Evolutionary conservation across 169 alveolate genomes (phyloP).

Genomic region (Theileria sp.): DNA sequence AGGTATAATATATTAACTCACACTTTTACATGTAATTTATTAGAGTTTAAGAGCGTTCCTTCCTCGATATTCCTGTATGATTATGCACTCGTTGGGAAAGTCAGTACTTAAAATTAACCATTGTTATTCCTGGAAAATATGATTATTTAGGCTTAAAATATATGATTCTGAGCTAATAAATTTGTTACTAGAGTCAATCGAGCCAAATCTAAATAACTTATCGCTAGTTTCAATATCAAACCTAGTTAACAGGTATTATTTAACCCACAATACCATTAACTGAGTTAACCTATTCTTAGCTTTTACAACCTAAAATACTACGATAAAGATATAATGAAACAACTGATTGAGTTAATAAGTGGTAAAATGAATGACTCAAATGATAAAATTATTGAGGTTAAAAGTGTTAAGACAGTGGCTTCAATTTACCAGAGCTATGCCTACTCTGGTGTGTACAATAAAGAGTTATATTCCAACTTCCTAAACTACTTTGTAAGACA

Average conservation of each 20-base stretch:
- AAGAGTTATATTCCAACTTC: constrained; percentile 27
- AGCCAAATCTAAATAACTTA: background rate
- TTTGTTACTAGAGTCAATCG: background rate
- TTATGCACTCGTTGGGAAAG: constrained; percentile 46
- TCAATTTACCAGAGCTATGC: constrained; percentile 45
- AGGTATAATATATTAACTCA: constrained; percentile 3
- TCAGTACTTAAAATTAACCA: background rate
- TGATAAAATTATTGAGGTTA: background rate
- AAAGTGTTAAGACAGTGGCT: constrained; percentile 25
- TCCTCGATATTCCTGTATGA: constrained; percentile 28
- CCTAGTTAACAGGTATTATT: constrained; percentile 9
- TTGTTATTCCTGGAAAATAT: too few relatives aligned
- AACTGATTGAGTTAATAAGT: constrained; percentile 13
- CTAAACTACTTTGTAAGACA: constrained; percentile 31
- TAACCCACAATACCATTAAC: background rate
- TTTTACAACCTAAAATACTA: constrained; percentile 5
- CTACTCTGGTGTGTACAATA: constrained; percentile 23
- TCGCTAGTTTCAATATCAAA: constrained; percentile 20
- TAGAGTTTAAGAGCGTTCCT: background rate
- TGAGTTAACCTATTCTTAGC: background rate
- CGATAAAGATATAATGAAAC: constrained; percentile 7
- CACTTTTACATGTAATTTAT: background rate
- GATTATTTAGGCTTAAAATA: constrained; percentile 3
- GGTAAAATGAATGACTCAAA: background rate
- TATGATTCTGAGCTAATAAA: constrained; percentile 14